Evolutionary conservation across 345 rosid genomes (phyloP), one percentile per base, ranked within the genome.

Genomic region (Reutealis trisperma): DNA sequence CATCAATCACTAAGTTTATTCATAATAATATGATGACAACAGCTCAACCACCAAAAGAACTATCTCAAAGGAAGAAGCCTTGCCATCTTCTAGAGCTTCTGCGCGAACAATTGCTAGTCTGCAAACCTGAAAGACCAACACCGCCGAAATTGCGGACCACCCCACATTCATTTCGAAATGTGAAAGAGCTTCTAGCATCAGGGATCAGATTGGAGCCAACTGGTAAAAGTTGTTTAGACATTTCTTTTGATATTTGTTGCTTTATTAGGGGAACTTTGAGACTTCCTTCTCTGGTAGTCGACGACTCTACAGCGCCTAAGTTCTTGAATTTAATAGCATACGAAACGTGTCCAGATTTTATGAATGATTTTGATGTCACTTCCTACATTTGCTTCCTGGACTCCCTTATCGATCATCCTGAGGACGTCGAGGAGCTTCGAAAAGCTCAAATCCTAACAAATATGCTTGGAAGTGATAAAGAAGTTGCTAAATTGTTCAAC

Each of bases 41-140:
- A 18, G n/a, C 16, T 15, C 21, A 6, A 16, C 7, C 59, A 54
- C 2, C 8, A 18, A 7, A 18, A 54, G 18, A 19, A 69, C 47
- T 2, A 58, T 47, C 19, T 24, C 0, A 14, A 9, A 47, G 6
- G 5, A 37, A 67, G 21, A 45, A 72, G 7, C 69, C 73, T 0
- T 47, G 16, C 54, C 83, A 83, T 42, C 83, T 83, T 27, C 78
- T 83, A 22, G 75, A 72, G 6, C 21, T 73, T 32, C 19, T 83
- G 0, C 22, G 81, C 25, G 24, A 22, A 2, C 8, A 54, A 18
- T 64, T 74, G 52, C 14, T 65, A 3, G n/a, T 30, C 15, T 10
- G 41, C 14, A 25, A 12, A 1, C 14, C 6, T 37, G 0, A 10
- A 47, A 10, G 2, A 47, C 13, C 51, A 47, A 9, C 0, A 1